phyloP scores from a whole-genome alignment of 139 green algal species.

The Chlorella sorokiniana region DNA sequence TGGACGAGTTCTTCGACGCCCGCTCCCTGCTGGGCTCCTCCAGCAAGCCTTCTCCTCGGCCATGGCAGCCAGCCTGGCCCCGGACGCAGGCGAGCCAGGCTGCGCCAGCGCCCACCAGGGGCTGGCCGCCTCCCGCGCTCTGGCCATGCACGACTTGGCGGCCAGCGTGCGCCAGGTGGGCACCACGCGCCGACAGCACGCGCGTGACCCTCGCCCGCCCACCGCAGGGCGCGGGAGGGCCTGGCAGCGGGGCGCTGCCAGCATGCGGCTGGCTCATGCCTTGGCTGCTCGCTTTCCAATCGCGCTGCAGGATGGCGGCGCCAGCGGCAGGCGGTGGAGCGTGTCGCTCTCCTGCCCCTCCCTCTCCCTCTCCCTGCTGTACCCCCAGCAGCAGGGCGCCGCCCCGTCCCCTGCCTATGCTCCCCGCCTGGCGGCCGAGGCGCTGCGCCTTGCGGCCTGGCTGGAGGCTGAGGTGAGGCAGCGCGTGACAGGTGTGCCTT shows the following conservation, averaged over 20 bases:
- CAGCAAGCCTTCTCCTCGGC: slow-evolving; percentile 37
- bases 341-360: neutral
- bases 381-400: neutral
- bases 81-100: neutral
- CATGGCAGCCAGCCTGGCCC: slow-evolving; percentile 13
- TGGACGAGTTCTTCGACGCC: slow-evolving; percentile 44
- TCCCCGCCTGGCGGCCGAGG: slow-evolving; percentile 17
- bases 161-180: slow-evolving; percentile 26
- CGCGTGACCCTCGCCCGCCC: no score
- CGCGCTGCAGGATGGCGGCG: neutral
- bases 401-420: neutral
- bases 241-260: no score
- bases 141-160: slow-evolving; percentile 27
- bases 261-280: neutral
- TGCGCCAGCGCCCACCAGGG: neutral
- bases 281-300: neutral
- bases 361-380: slow-evolving; percentile 30
- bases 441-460: neutral
- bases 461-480: neutral
- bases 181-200: neutral
- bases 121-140: neutral
- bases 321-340: neutral
- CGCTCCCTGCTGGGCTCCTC: slow-evolving; percentile 45
- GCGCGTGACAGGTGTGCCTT: neutral
- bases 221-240: no score